Evolutionary conservation across 768 basidiomycete genomes (phyloP), one percentile per base, ranked within the genome.

Genomic region (Gloeophyllum trabeum): DNA sequence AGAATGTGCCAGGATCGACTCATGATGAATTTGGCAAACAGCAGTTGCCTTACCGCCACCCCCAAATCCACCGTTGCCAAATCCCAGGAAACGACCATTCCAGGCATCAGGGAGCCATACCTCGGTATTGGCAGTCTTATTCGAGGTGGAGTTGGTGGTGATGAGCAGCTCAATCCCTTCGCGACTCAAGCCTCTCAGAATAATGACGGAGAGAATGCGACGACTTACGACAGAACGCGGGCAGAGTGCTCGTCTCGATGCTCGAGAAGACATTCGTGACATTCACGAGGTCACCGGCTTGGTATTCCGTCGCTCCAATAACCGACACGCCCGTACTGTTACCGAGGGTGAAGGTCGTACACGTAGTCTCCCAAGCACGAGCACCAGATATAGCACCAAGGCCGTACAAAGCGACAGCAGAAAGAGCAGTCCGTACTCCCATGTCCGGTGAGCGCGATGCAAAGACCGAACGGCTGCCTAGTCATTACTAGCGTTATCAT

Each of bases 31-130:
- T 12, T 10, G 36, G 7, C 20, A 7, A 19, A 37, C 10, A 21
- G 36, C 7, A 21, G 20, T 7, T 39, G 28, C 38, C 51, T 7
- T 35, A 55, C 54, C 51, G 44, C 57, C 56, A 3, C 57, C 55
- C 34, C 48, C 48, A 12, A 55, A 43, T 3, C 59, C 59, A 28
- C 54, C 55, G 34, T 58, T 58, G 4, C 59, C 59, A 4, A 56
- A 35, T 7, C 49, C 52, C 18, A 60, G 45, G 26, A 57, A 51
- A 2, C 59, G 51, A 5, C 54, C 54, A 35, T 57, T 55, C 57
- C 55, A 60, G 3, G 46, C 45, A 25, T 54, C 53, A 12, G 59
- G 59, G n/a, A 60, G 52, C 59, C 59, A 60, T 4, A 54, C 51
- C 34, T 58, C 59, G 3, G 53, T 46, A 10, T 21, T 40, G 5